Base-by-base conservation (phyloP, 768 basidiomycete species). In the Kwoniella shandongensis region DNA sequence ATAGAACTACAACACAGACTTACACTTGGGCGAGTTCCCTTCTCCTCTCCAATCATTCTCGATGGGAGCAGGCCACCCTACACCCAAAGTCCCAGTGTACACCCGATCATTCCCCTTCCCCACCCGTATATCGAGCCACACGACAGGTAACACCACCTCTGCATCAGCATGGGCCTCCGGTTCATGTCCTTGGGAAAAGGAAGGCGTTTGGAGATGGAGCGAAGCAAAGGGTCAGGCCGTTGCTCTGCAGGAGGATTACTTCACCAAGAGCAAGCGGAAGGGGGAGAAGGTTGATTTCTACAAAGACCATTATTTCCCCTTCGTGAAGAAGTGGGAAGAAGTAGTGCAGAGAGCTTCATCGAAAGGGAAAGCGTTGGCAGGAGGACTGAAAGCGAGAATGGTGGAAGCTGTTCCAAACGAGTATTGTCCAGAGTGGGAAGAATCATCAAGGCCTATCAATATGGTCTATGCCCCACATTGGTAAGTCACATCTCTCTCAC, bases 171-270 rank as follows among this genome's bases (percentile, higher is more conserved):
- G 91, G 85, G 88, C 66, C 89, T 90, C 0, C 89, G 62, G 55
- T 7, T 86, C 13, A 74, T 96, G 92, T 69, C 64, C 92, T 3
- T 94, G 92, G 92, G 86, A 89, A 67, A 82, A 86, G 79, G 91
- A 98, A 62, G 89, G 88, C 17, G 89, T 98, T 3, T 99, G 96
- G 94, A 84, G 85, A 0, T 97, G 87, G 86, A 87, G 90, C 67
- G 77, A 74, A 4, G 78, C 78, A 26, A 86, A 85, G 65, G 76
- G 85, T 13, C 80, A 83, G 59, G 86, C 85, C 0, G 85, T 93
- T 1, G 85, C 88, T 3, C 76, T 98, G 51, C 81, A 88, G 45
- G 89, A 91, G 71, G 88, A 81, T 62, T 98, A 96, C 72, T 99
- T 99, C 67, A 74, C 79, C 12, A 83, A 83, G 53, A 32, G 32